These are phyloP conservation scores for Fusarium pseudoanthophilum DNA, from an alignment of 2,329 filamentous ascomycete species.

Conservation along the genomic window DNA sequence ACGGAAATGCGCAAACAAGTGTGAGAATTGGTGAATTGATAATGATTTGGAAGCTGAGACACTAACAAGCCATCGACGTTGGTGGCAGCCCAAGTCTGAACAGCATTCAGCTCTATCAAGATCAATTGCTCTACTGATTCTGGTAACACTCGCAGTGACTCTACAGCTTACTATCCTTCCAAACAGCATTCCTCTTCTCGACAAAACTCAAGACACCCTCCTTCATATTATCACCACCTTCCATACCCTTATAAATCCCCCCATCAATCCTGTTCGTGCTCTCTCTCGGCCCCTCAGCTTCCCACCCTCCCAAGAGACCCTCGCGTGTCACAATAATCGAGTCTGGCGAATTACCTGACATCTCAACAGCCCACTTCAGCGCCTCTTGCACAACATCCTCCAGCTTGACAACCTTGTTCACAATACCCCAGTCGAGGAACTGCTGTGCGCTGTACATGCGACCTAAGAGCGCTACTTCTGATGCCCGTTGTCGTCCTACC, in stretches of 20 bases:
- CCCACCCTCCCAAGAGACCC: conserved; percentile 79
- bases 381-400: conserved; percentile 66
- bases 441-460: conserved; percentile 67
- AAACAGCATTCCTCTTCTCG: conserved; percentile 76
- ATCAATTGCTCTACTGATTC: neutral
- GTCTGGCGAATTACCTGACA: conserved; percentile 78
- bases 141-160: too few species aligned
- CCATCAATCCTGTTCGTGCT: conserved; percentile 68
- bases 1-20: neutral
- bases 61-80: conserved; percentile 29
- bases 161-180: conserved; percentile 72
- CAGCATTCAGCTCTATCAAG: neutral
- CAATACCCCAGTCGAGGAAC: conserved; percentile 72
- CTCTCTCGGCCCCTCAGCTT: conserved; percentile 71
- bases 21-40: neutral
- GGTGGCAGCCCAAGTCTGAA: conserved; percentile 10
- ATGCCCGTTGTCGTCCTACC: conserved; percentile 73
- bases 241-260: conserved; percentile 68
- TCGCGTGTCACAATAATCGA: conserved; percentile 78
- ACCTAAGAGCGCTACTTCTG: conserved; percentile 76
- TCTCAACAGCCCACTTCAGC: conserved; percentile 67
- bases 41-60: neutral
- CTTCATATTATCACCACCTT: conserved; percentile 76
- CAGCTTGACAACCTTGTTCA: conserved; percentile 66
- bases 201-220: conserved; percentile 81